Evolutionary conservation across 805 yeast genomes (phyloP).

Genomic region (Komagataella kurtzmanii): DNA sequence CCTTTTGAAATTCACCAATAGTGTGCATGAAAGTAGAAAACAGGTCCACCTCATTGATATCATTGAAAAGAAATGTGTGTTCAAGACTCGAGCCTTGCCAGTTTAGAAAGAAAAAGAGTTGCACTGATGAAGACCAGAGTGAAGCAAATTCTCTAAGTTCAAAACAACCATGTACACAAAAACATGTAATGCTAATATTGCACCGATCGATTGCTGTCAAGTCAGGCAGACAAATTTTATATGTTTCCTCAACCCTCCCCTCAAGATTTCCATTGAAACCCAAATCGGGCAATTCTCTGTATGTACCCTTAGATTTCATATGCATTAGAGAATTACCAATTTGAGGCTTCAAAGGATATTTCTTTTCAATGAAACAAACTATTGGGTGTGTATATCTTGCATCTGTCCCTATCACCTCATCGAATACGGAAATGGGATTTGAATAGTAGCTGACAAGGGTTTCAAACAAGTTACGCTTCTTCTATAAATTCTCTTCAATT

Average conservation of each 20-base stretch:
- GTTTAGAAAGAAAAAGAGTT: constrained; percentile 35
- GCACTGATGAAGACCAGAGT: constrained; percentile 4
- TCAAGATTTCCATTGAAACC: constrained; percentile 2
- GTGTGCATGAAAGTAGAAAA: constrained; percentile 7
- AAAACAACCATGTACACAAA: neutral
- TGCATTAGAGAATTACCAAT: constrained; percentile 7
- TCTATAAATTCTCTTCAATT: neutral
- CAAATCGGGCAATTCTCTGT: neutral
- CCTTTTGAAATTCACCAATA: constrained; percentile 31
- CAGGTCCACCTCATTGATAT: constrained; percentile 44
- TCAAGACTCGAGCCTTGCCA: constrained; percentile 62
- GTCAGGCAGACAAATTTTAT: no score
- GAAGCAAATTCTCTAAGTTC: neutral
- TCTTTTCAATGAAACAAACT: neutral
- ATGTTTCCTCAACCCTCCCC: no score
- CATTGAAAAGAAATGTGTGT: constrained; percentile 42
- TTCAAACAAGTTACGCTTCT: neutral
- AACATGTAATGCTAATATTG: neutral
- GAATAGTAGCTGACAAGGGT: neutral
- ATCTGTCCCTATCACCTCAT: neutral
- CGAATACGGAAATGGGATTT: neutral
- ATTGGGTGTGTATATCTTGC: neutral
- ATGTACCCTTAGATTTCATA: neutral
- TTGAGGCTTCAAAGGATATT: constrained; percentile 10
- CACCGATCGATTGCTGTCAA: no score